Percentiles rank a stretch among this genome's conserved stretches.
phyloP scores from a whole-genome alignment of 257 asterid species.

The Lycium barbarum region DNA sequence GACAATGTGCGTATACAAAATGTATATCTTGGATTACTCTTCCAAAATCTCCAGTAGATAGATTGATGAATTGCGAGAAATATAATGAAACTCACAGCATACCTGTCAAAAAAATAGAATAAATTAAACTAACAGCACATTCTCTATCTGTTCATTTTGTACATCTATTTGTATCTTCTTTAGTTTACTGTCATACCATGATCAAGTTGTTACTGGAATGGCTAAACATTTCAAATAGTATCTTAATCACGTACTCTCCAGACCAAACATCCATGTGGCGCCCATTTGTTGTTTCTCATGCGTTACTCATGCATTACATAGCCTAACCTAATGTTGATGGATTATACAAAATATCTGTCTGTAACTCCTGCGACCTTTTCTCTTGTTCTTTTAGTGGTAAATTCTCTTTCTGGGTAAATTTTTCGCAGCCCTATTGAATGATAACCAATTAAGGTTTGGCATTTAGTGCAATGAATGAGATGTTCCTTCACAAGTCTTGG shows the following conservation, averaged over 20 bases:
- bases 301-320: neutral
- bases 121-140: neutral
- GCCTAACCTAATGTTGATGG: constrained; percentile 14
- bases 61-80: neutral
- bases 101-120: too few relatives aligned
- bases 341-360: neutral
- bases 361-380: neutral
- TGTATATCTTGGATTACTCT: neutral
- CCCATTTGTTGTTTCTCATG: neutral
- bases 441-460: constrained; percentile 4
- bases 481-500: neutral
- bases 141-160: neutral
- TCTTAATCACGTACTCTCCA: neutral
- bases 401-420: neutral
- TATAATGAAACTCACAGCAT: neutral
- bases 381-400: neutral
- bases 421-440: neutral
- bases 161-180: neutral
- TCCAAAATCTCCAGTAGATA: neutral
- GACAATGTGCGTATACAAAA: neutral
- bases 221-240: constrained; percentile 16
- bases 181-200: neutral
- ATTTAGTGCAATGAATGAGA: neutral
- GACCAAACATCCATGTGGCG: neutral
- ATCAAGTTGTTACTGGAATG: neutral